Conservation (phyloP, 192 early-diverging fungal genomes). For the Obelidium mucronatum region DNA sequence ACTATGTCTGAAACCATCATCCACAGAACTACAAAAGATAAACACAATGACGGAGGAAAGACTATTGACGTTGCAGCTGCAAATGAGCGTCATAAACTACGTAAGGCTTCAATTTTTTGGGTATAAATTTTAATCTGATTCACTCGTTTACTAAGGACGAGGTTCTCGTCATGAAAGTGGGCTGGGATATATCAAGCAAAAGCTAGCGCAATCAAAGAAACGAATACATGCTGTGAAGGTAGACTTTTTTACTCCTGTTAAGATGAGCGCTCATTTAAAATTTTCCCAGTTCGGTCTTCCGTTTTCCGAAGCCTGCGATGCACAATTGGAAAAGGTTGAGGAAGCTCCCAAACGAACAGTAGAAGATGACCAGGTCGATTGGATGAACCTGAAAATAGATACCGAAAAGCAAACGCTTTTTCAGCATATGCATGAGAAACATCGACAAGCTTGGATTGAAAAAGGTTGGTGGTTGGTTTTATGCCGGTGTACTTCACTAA, state of each 20-base stretch:
- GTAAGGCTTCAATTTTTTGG: constrained; percentile 12
- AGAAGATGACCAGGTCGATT: constrained; percentile 45
- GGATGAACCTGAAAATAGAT: constrained; percentile 55
- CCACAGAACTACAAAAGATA: constrained; percentile 4
- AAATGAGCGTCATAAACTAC: constrained; percentile 31
- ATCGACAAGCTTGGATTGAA: constrained; percentile 29
- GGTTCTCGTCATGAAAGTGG: constrained; percentile 48
- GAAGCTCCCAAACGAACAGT: constrained; percentile 27
- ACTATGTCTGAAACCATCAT: background rate
- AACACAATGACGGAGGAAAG: constrained; percentile 20
- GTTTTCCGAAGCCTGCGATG: constrained; percentile 44
- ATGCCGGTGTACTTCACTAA: background rate
- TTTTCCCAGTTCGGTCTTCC: constrained; percentile 60
- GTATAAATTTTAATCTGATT: background rate
- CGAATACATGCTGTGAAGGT: constrained; percentile 58
- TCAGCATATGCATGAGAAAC: constrained; percentile 44
- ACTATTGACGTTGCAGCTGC: constrained; percentile 32
- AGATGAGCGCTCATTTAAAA: background rate
- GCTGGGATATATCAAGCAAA: constrained; percentile 49
- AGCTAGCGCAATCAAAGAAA: constrained; percentile 51
- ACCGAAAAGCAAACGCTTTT: constrained; percentile 56
- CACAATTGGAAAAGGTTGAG: constrained; percentile 30
- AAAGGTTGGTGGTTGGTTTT: constrained; percentile 10
- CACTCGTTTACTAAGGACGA: constrained; percentile 35
- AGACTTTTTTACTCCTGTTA: background rate